phyloP scores from a whole-genome alignment of 2,329 filamentous ascomycete genomes.

The Metarhizium album region DNA sequence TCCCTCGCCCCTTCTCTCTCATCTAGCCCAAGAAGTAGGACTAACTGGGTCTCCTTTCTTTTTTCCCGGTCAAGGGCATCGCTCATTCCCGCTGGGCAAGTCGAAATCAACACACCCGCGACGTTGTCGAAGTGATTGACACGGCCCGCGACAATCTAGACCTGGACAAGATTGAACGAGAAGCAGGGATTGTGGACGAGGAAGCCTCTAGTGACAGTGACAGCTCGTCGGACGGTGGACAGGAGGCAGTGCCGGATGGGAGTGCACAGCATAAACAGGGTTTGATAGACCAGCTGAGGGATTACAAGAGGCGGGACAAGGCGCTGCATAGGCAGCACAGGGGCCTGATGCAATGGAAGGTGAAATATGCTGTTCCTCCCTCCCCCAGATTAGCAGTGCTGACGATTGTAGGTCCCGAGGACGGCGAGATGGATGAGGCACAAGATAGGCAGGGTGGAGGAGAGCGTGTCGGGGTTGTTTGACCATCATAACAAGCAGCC shows the following conservation, averaged over 20 bases:
- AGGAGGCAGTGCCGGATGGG: constrained; percentile 28
- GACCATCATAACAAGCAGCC: constrained; percentile 46
- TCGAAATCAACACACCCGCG: constrained; percentile 22
- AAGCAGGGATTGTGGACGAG: constrained; percentile 24
- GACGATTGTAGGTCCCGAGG: constrained; percentile 23
- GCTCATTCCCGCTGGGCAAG: constrained; percentile 26
- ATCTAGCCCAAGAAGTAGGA: neutral
- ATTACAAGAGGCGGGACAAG: constrained; percentile 49
- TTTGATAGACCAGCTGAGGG: constrained; percentile 39
- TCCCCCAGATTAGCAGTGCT: neutral
- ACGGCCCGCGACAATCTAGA: constrained; percentile 25
- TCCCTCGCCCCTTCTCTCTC: neutral
- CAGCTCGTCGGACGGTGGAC: constrained; percentile 23
- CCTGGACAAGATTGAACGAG: constrained; percentile 20
- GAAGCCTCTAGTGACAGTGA: constrained; percentile 20
- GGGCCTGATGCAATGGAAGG: constrained; percentile 63
- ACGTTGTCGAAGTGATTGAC: constrained; percentile 37
- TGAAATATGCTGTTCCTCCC: constrained; percentile 11
- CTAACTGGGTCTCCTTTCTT: neutral
- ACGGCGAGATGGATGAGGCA: constrained; percentile 39
- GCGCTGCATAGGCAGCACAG: constrained; percentile 54
- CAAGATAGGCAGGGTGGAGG: constrained; percentile 46
- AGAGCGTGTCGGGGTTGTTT: constrained; percentile 46
- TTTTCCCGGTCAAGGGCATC: constrained; percentile 16
- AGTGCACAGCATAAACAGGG: constrained; percentile 30